Percentiles rank a stretch among this genome's conserved stretches.
phyloP scores from a whole-genome alignment of 2,329 filamentous ascomycete genomes.

The Dendryphion nanum region DNA sequence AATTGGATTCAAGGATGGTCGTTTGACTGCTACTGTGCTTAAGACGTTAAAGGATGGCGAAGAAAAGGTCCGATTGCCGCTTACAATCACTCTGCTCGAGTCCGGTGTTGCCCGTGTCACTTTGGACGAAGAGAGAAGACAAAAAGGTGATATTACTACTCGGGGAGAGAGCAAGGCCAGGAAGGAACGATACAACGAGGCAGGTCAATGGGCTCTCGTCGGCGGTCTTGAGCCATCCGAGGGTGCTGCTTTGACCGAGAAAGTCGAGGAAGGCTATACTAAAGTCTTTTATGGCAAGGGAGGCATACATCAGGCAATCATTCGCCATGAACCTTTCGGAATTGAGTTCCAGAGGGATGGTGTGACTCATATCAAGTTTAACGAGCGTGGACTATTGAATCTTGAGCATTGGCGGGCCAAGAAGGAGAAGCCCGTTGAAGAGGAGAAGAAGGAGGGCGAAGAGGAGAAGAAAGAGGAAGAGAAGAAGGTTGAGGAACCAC shows the following conservation, averaged over 20 bases:
- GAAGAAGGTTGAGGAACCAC: conserved; percentile 31
- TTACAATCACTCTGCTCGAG: conserved; percentile 84
- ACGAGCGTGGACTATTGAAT: conserved; percentile 86
- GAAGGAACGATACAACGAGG: conserved; percentile 95
- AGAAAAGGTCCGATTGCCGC: conserved; percentile 73
- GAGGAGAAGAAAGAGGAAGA: conserved; percentile 45
- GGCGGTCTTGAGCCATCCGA: conserved; percentile 74
- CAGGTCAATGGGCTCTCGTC: conserved; percentile 80
- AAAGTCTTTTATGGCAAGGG: conserved; percentile 75
- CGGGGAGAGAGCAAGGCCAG: conserved; percentile 78
- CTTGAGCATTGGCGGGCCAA: conserved; percentile 94
- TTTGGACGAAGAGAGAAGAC: conserved; percentile 86
- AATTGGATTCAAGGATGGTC: conserved; percentile 73
- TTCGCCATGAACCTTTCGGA: conserved; percentile 78
- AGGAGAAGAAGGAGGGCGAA: conserved; percentile 48
- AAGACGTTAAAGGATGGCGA: conserved; percentile 69
- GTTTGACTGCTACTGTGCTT: conserved; percentile 75
- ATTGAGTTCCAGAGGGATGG: conserved; percentile 87
- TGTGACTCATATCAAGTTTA: conserved; percentile 79
- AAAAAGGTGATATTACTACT: conserved; percentile 84
- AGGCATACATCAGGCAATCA: conserved; percentile 75
- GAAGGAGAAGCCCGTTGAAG: conserved; percentile 58
- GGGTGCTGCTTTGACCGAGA: conserved; percentile 65
- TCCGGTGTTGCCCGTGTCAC: conserved; percentile 85
- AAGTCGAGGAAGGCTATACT: conserved; percentile 67